Conservation (phyloP, 345 rosid genomes). For the Lepidium sativum region DNA sequence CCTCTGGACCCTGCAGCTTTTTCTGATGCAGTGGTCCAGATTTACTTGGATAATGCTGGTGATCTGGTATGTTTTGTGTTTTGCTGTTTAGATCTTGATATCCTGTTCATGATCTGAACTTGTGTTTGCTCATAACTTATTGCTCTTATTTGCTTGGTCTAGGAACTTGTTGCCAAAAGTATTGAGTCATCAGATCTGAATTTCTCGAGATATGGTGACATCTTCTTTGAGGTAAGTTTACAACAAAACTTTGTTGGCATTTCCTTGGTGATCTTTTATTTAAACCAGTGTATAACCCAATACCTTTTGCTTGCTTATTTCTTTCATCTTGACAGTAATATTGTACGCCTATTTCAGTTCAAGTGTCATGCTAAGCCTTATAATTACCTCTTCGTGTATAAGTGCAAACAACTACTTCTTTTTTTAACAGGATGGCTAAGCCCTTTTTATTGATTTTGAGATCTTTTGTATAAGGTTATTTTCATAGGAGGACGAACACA, state of each 20-base stretch:
- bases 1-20: conserved; percentile 99
- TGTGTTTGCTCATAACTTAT: neutral
- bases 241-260: neutral
- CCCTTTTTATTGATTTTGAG: neutral
- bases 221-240: conserved; percentile 29
- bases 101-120: neutral
- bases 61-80: conserved; percentile 57
- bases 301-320: neutral
- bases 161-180: conserved; percentile 92
- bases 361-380: neutral
- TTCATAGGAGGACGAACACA: conserved; percentile 99
- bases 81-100: neutral
- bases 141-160: conserved; percentile 1
- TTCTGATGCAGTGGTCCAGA: conserved; percentile 99
- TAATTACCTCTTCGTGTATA: neutral
- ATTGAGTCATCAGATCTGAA: conserved; percentile 87
- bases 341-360: neutral
- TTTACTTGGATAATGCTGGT: conserved; percentile 95
- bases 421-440: neutral
- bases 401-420: neutral
- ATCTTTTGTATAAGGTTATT: conserved; percentile 64
- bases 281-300: neutral
- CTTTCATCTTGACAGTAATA: neutral
- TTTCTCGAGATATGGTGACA: conserved; percentile 95
- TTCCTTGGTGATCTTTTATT: neutral